Conservation (phyloP, 495 filamentous ascomycete species). For the Annulohypoxylon maeteangense region DNA sequence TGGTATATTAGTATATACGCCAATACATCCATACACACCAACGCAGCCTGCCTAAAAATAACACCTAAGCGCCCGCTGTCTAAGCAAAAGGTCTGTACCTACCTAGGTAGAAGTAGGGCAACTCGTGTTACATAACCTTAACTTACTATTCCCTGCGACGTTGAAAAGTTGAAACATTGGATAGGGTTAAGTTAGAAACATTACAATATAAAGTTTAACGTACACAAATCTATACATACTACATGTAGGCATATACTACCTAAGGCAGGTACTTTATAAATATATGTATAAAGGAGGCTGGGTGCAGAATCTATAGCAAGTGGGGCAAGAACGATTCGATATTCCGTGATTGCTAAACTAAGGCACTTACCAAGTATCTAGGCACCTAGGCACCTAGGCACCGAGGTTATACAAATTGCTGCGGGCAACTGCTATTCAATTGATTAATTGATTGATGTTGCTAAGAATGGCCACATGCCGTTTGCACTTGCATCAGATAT, state of each 20-base stretch:
- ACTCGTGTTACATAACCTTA: slow-evolving; percentile 5
- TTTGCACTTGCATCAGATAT: neutral
- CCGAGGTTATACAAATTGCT: neutral
- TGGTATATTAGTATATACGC: neutral
- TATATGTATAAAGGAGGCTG: slow-evolving; percentile 7
- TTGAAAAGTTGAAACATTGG: neutral
- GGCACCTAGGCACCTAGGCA: too few species aligned
- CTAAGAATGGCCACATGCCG: neutral
- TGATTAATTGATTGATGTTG: neutral
- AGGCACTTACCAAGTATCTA: neutral
- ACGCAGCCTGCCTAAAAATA: slow-evolving; percentile 19
- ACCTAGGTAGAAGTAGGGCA: slow-evolving; percentile 4
- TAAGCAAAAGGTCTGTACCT: too few species aligned
- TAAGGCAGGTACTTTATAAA: neutral
- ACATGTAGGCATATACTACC: neutral
- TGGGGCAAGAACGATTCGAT: neutral
- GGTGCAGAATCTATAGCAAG: slow-evolving; percentile 6
- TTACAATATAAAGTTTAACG: neutral
- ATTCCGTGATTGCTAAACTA: neutral
- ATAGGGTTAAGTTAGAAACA: neutral
- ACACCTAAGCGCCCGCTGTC: slow-evolving; percentile 14
- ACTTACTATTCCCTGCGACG: neutral
- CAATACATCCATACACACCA: neutral
- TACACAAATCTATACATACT: neutral
- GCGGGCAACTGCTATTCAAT: slow-evolving; percentile 2